A percentile compares a stretch with the other conserved stretches of the same genome.
Conservation (phyloP, 805 yeast species). For the Wickerhamomyces queroliae region DNA sequence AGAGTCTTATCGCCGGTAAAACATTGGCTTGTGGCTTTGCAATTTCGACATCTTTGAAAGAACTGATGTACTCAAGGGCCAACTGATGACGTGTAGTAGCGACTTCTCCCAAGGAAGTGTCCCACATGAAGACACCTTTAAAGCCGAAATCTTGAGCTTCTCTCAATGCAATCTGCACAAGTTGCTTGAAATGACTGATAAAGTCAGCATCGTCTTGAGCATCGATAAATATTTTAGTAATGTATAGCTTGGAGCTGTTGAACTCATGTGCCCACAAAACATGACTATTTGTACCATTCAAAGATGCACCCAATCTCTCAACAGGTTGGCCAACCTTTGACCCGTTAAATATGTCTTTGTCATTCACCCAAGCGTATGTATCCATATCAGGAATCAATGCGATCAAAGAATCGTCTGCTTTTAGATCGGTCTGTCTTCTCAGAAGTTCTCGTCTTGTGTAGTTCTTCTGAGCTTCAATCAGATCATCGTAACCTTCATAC, state of each 20-base stretch:
- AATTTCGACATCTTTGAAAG: background rate
- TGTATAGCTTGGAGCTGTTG: conserved; percentile 24
- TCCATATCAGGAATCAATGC: conserved; percentile 31
- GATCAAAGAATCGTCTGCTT: conserved; percentile 16
- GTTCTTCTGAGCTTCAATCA: conserved; percentile 23
- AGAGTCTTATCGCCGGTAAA: conserved; percentile 36
- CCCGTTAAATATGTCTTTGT: conserved; percentile 31
- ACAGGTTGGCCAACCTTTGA: conserved; percentile 18
- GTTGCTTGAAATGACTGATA: conserved; percentile 3
- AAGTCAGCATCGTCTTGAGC: conserved; percentile 6
- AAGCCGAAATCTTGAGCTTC: conserved; percentile 16
- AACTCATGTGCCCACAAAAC: conserved; percentile 42
- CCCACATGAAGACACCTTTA: conserved; percentile 6
- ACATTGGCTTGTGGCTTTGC: conserved; percentile 12
- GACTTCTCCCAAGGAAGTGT: conserved; percentile 14
- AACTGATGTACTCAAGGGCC: background rate
- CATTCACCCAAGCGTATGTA: conserved; percentile 37
- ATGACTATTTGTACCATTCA: conserved; percentile 24
- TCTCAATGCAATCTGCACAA: conserved; percentile 23
- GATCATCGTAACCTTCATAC: conserved; percentile 25
- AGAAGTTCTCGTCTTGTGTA: conserved; percentile 16
- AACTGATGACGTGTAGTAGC: conserved; percentile 14
- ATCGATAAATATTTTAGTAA: conserved; percentile 12
- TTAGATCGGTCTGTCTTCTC: conserved; percentile 9
- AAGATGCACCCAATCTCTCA: conserved; percentile 24